Base-by-base conservation (phyloP, 1,284 basidiomycete species). In the Cutaneotrichosporon sp. region DNA sequence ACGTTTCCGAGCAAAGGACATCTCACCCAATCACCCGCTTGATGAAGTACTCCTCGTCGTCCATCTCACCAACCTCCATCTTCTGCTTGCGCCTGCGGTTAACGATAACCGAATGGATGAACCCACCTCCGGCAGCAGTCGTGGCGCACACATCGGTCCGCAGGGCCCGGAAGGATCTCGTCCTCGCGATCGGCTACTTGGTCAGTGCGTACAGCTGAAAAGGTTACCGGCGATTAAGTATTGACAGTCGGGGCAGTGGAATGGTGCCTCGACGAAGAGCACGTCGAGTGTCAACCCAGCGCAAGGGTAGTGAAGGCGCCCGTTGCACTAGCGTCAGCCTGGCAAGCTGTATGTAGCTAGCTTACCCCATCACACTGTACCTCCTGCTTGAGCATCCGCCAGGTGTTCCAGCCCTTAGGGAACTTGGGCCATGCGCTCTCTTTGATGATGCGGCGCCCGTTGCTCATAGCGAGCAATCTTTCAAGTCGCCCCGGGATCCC, bases 101-200 rank as follows among this genome's bases (percentile, higher is more conserved):
- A 60, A 49, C 34, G 16, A 21, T 7, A 18, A 47, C 16, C 46
- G 4, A 18, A 21, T 30, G 7, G 18, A 7, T 13, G 21, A 26
- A 40, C 47, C 21, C 18, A 67, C 69, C 66, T 55, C 5, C 65
- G 61, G 22, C 64, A 59, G 47, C 69, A 70, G 58, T 68, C 66
- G 7, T 31, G 56, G n/a, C 69, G 63, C 31, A 67, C 64, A 32
- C 69, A 70, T n/a, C 58, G 57, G 36, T 62, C 32, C 14, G 61
- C 56, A 10, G 65, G 65, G 4, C 53, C 58, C 1, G 65, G 58
- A 5, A 65, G 56, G n/a, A 65, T 60, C 31, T 63, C 38, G 22
- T 58, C 60, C 31, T 49, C n/a, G 16, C 49, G 50, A 1, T 47
- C 56, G 21, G 50, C 69, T 70, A 38, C 16, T 42, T 18, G 21